Evolutionary conservation across 805 yeast genomes (phyloP).

Genomic region (Starmerella stigmatis): DNA sequence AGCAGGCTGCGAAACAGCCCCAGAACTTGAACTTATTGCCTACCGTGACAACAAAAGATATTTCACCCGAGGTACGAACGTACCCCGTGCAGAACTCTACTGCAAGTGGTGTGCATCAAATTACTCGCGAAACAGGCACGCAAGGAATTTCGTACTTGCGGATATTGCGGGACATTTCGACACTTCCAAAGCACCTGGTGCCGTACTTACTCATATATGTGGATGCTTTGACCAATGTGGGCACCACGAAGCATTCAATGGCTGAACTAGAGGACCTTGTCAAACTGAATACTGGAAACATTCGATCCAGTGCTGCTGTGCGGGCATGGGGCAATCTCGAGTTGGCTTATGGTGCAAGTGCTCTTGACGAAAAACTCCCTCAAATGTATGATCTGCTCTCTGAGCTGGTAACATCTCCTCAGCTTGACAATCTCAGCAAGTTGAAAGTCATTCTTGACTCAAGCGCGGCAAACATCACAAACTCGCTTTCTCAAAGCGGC

Average conservation of each 20-base stretch:
- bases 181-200: conserved; percentile 51
- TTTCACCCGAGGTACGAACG: conserved; percentile 44
- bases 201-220: conserved; percentile 68
- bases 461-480: conserved; percentile 64
- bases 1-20: conserved; percentile 50
- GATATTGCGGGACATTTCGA: conserved; percentile 50
- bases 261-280: conserved; percentile 78
- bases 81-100: conserved; percentile 26
- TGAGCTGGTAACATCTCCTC: conserved; percentile 59
- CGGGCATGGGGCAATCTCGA: conserved; percentile 19
- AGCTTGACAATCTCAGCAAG: conserved; percentile 56
- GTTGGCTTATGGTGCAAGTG: conserved; percentile 20
- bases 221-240: conserved; percentile 72
- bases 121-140: conserved; percentile 31
- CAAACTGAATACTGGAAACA: conserved; percentile 74
- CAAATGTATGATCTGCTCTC: conserved; percentile 56
- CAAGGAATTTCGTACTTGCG: conserved; percentile 65
- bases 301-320: conserved; percentile 40
- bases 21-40: conserved; percentile 79
- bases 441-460: conserved; percentile 62
- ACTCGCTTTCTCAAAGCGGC: conserved; percentile 76
- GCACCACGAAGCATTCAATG: conserved; percentile 58
- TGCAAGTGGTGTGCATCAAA: conserved; percentile 11
- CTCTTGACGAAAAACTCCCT: conserved; percentile 48
- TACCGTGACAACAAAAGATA: conserved; percentile 62